Base-by-base conservation (phyloP, 2,329 filamentous ascomycete genomes). In the Neobulgaria alba region DNA sequence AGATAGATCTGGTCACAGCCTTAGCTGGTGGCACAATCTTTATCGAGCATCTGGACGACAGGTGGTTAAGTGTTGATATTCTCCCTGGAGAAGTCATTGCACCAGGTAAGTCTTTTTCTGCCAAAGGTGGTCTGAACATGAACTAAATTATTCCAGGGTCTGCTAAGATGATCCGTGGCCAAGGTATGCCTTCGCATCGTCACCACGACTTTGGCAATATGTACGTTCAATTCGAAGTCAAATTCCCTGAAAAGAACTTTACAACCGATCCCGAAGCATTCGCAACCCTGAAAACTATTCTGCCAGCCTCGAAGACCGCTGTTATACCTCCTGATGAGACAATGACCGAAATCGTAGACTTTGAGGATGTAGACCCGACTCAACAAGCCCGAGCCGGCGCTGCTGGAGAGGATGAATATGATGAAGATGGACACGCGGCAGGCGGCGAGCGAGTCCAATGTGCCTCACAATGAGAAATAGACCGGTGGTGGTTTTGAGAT, bases 141-240 rank as follows among this genome's bases (percentile, higher is more conserved):
- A 42, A 43, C 40, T 46, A 47, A 36, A 47, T n/a, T 45, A 19
- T 10, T 35, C 29, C 55, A 95, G 92, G 85, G 54, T 73, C 86
- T 52, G 77, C 96, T 62, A 96, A 95, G 72, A 84, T 95, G 66
- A 82, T 98, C 58, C 85, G 86, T 52, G 89, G 88, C 51, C 92
- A 98, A 67, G 92, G 92, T 63, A 98, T 98, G 92, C 92, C 92
- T 31, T 93, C 92, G 3, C 84, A 79, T 66, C 80, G 92, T 56
- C 92, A 96, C 66, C 92, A 98, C 72, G 85, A 96, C 66, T 80
- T 77, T 60, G 92, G 92, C 58, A 95, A 98, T 68, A 73, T 98
- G 56, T 98, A 92, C 71, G 88, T 98, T 59, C 87, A 94, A 62
- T 98, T 98, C 69, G 82, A 85, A 58, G 88, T 98, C 67, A 95